These are phyloP conservation scores for Tuber brumale DNA, from an alignment of 495 filamentous ascomycete genomes.

Conservation along the genomic window DNA sequence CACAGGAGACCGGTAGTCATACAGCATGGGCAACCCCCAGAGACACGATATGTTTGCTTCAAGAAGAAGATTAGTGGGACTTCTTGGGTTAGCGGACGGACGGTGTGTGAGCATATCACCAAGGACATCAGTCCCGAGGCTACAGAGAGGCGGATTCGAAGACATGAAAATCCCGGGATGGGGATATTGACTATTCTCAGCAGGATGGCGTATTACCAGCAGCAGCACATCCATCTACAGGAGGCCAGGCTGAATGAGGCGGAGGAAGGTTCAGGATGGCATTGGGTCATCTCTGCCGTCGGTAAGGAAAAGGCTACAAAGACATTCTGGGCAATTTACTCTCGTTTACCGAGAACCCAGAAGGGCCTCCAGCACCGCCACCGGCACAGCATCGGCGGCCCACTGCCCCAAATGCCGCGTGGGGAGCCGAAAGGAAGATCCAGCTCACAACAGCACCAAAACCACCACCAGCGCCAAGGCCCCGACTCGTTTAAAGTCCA, in stretches of 20 bases:
- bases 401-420: not conserved
- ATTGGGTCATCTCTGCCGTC: slow-evolving; percentile 35
- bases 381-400: not conserved
- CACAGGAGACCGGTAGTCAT: slow-evolving; percentile 14
- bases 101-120: slow-evolving; percentile 35
- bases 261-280: slow-evolving; percentile 33
- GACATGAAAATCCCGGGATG: slow-evolving; percentile 35
- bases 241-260: slow-evolving; percentile 33
- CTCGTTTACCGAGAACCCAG: slow-evolving; percentile 22
- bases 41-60: slow-evolving; percentile 30
- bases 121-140: slow-evolving; percentile 38
- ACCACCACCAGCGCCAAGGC: not conserved
- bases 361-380: not conserved
- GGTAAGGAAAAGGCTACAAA: slow-evolving; percentile 37
- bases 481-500: not conserved
- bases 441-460: not conserved
- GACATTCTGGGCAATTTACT: slow-evolving; percentile 41
- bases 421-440: not conserved
- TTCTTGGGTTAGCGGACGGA: slow-evolving; percentile 31
- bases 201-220: slow-evolving; percentile 34
- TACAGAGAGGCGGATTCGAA: slow-evolving; percentile 35
- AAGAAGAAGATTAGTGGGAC: slow-evolving; percentile 21
- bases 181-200: slow-evolving; percentile 25
- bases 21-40: slow-evolving; percentile 10
- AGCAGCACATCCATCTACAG: slow-evolving; percentile 31